Base-by-base conservation (phyloP, 2,329 filamentous ascomycete genomes). In the Knufia petricola region DNA sequence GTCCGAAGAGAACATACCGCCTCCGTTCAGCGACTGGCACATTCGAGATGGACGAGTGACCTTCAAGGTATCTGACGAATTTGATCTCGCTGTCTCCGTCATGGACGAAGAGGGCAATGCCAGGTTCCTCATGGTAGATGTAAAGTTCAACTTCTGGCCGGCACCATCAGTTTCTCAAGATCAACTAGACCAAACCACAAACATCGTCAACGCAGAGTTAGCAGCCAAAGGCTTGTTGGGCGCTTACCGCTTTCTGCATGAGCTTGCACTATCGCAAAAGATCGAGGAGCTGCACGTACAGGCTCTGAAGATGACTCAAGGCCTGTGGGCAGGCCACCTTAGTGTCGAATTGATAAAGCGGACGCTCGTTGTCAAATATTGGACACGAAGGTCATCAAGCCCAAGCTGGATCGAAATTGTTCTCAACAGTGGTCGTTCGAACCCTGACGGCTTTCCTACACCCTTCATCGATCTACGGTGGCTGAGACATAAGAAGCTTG, bases 341-440 rank as follows among this genome's bases (percentile, higher is more conserved):
- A 80, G 79, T 58, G 76, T 94, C 13, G 87, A 95, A 62, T 74
- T 82, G 23, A 73, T 95, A 31, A 85, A 92, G 62, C 79, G 92
- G 52, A 84, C 84, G 23, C 70, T 98, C 50, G 80, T 88, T 8
- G 77, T 98, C 28, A 89, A 95, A 60, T 98, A 98, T 66, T 98
- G 92, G 92, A 73, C 78, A 13, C 76, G 78, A 44, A 78, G 81
- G 58, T 74, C 76, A 49, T 79, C 79, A 1, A 73, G 77, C 13
- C 95, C 94, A 69, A 94, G 82, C 63, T 98, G 92, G 90, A 73
- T 98, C 41, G 82, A 96, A 55, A 73, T 98, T 44, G 89, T 88
- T 8, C 78, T 95, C 30, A 76, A 81, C 51, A 88, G 82, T 60
- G 82, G 82, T 26, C 70, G 62, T 52, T 53, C 23, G n/a, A 30